Conservation (phyloP, 306 rosid species). For the Glycine tomentella region DNA sequence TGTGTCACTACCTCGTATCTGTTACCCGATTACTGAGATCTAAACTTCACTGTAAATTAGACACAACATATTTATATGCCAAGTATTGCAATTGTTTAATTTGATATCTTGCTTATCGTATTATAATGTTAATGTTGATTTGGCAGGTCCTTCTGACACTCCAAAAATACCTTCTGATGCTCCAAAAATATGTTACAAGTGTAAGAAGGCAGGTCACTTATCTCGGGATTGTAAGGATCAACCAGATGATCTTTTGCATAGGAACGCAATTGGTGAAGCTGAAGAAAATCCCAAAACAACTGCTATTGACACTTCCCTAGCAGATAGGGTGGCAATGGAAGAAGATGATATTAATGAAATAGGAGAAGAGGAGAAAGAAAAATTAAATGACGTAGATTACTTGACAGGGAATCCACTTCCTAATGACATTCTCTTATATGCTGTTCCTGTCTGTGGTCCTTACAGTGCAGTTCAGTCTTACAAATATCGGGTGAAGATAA, state of each 20-base stretch:
- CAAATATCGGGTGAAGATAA: constrained; percentile 90
- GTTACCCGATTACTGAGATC: constrained; percentile 7
- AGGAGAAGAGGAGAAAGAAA: constrained; percentile 94
- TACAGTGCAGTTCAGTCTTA: constrained; percentile 86
- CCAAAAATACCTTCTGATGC: constrained; percentile 75
- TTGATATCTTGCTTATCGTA: constrained; percentile 3
- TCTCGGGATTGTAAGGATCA: constrained; percentile 89
- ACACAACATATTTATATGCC: constrained; percentile 13
- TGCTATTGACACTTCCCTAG: constrained; percentile 52
- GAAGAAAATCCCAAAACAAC: constrained; percentile 51
- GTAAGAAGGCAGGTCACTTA: constrained; percentile 92
- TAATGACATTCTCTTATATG: constrained; percentile 85
- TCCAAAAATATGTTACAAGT: constrained; percentile 87
- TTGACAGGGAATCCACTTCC: constrained; percentile 95
- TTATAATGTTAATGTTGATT: constrained; percentile 21
- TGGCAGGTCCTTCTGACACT: constrained; percentile 70
- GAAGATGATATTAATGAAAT: constrained; percentile 97
- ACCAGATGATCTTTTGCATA: constrained; percentile 49
- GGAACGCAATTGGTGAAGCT: constrained; percentile 57
- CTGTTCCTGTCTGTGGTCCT: constrained; percentile 95
- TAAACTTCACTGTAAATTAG: background rate
- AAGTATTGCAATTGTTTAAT: constrained; percentile 23
- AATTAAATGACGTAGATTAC: constrained; percentile 89
- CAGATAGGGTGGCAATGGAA: constrained; percentile 83
- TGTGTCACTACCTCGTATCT: too few species aligned